Evolutionary conservation across 2,329 filamentous ascomycete species (phyloP), one percentile per base, ranked within the genome.

Genomic region (Trichoderma hamatum): DNA sequence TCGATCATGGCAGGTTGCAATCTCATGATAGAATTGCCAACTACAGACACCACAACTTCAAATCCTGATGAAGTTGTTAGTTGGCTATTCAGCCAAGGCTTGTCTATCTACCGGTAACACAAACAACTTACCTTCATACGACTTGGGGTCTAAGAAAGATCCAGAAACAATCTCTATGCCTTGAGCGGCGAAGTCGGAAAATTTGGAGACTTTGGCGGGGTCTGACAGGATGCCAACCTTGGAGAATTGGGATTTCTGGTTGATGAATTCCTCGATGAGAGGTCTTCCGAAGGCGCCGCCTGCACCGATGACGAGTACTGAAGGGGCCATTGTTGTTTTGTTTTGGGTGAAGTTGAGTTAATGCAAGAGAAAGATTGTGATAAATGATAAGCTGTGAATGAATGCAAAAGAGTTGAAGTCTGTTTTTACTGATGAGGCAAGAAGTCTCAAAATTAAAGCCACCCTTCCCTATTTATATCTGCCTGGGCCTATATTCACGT

Each of bases 11-110:
- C 61, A 2, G 61, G 61, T 24, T 64, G 61, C 4, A 64, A 30
- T 21, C 61, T 54, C 61, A 64, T 64, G 14, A 64, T 64, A 11
- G 61, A 49, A 28, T 64, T 64, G 46, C 61, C 61, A 14, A 49
- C 61, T 16, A 64, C 21, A 26, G 61, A 64, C 2, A 64, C 61
- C 3, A 54, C 61, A n/a, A 54, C 46, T n/a, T 54, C 61, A 54
- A 64, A 64, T 21, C 61, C 61, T 64, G 21, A 9, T 14, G 11
- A 14, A 5, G 3, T 1, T 39, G 21, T 64, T 6, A 64, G n/a
- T 21, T 5, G 4, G 13, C 21, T 14, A 3, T 11, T 5, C 11
- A 16, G 10, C 2, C 14, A 13, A 13, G 19, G 6, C 5, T 49
- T 9, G 3, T 36, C 0, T n/a, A n/a, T 36, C 3, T 43, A 13